Conservation (phyloP, 2,329 filamentous ascomycete species). For the Aureobasidium namibiae region DNA sequence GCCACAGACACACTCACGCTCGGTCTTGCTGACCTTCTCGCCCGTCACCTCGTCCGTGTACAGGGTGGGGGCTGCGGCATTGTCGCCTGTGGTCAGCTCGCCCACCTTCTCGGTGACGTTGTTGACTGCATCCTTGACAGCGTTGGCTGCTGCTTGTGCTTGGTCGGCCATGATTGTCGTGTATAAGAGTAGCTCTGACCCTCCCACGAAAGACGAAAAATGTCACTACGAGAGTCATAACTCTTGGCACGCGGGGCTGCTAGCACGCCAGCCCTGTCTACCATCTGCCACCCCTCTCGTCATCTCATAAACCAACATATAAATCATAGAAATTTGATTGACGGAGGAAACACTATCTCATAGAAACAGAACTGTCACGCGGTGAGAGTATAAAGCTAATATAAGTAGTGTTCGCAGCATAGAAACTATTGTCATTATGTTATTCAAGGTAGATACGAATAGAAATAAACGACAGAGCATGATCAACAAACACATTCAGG, state of each 20-base stretch:
- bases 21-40: slow-evolving; percentile 57
- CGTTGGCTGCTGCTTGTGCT: slow-evolving; percentile 28
- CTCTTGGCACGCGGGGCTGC: not conserved
- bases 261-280: not conserved
- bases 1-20: slow-evolving; percentile 21
- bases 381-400: no score
- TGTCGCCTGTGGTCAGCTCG: slow-evolving; percentile 27
- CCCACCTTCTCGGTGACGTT: slow-evolving; percentile 27
- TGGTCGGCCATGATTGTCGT: slow-evolving; percentile 25
- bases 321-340: no score
- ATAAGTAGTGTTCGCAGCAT: not conserved
- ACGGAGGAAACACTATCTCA: no score
- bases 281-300: no score
- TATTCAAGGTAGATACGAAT: not conserved
- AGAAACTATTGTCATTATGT: not conserved
- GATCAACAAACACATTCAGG: not conserved
- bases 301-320: no score
- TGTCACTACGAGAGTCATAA: slow-evolving; percentile 1
- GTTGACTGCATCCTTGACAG: slow-evolving; percentile 29
- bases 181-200: not conserved
- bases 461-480: not conserved
- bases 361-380: no score
- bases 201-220: not conserved
- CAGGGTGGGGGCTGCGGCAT: slow-evolving; percentile 44
- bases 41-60: slow-evolving; percentile 89